Percentiles rank a stretch among this genome's conserved stretches.
Conservation (phyloP, 495 filamentous ascomycete genomes). For the Penicillium steckii region DNA sequence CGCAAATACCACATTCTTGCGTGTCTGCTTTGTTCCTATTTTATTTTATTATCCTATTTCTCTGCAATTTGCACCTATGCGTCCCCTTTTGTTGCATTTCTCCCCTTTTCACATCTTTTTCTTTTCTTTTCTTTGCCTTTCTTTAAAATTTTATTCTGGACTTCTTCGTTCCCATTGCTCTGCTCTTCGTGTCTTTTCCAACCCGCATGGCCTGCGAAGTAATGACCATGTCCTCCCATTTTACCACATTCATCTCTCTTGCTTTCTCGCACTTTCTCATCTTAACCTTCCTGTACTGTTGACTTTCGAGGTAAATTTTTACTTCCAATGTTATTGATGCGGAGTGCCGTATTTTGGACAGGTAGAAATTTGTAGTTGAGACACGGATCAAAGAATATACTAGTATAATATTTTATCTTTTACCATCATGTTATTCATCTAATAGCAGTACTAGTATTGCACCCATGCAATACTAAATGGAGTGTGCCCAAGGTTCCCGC, state of each 20-base stretch:
- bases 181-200: constrained; percentile 18
- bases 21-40: constrained; percentile 18
- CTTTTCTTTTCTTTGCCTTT: constrained; percentile 21
- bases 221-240: constrained; percentile 14
- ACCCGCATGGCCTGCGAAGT: constrained; percentile 21
- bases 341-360: constrained; percentile 9
- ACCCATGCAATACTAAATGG: too few relatives aligned
- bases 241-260: constrained; percentile 12
- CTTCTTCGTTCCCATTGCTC: constrained; percentile 23
- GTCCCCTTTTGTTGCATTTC: constrained; percentile 13
- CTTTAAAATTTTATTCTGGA: constrained; percentile 23
- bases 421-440: too few relatives aligned
- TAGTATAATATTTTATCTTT: background rate
- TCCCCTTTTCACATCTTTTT: constrained; percentile 21
- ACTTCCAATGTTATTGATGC: constrained; percentile 17
- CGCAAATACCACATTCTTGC: constrained; percentile 47
- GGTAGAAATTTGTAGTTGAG: background rate
- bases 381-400: background rate
- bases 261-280: constrained; percentile 10
- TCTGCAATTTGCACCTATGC: constrained; percentile 3
- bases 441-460: too few relatives aligned
- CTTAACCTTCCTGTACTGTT: constrained; percentile 17
- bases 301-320: constrained; percentile 16
- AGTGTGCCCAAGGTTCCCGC: too few relatives aligned
- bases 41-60: constrained; percentile 8